Evolutionary conservation across 164 flowering plant species (phyloP), one percentile per base, ranked within the genome.

Genomic region (Chimonanthus salicifolius): DNA sequence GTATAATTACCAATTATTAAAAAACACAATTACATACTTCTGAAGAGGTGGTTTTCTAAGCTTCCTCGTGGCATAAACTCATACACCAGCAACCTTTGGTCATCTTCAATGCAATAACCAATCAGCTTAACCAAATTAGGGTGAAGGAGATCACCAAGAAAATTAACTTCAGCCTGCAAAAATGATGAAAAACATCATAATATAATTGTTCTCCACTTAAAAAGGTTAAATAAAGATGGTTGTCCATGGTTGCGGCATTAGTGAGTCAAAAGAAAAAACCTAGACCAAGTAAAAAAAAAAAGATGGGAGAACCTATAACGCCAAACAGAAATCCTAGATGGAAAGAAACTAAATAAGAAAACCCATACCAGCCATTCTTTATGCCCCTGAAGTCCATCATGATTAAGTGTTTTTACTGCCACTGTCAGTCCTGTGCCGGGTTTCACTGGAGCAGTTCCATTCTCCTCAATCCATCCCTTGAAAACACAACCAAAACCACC

Each of bases 381-480:
- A 79, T 93, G 98, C 76, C 98, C 98, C 86, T 93, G 98, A 72
- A 93, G 97, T 51, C 97, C 97, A 84, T 93, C 98, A 77, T 91
- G 98, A 71, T 93, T 93, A 58, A 93, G 90, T 64, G 98, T 93
- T 83, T 93, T 93, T 67, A 93, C 98, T 51, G 98, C 98, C 77
- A 93, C 98, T 45, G 98, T 91, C 74, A 91, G 94, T 58, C 98
- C 98, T n/a, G 95, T 93, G 54, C 98, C 98, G 63, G 98, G 97
- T 84, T 89, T 93, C 46, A 90, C 94, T 2, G 98, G 90, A 71
- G 90, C 98, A 21, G 98, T 93, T 73, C 98, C 98, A 78, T 91
- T 93, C 84, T 93, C 97, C 86, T 93, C 98, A 66, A 93, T 89
- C 98, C 98, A 92, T 21, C 98, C 98, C 81, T 92, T 92, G 80